Percentiles rank a stretch among this genome's conserved stretches.
Evolutionary conservation across 805 yeast genomes (phyloP).

Genomic region (Ogataea thermomethanolica): DNA sequence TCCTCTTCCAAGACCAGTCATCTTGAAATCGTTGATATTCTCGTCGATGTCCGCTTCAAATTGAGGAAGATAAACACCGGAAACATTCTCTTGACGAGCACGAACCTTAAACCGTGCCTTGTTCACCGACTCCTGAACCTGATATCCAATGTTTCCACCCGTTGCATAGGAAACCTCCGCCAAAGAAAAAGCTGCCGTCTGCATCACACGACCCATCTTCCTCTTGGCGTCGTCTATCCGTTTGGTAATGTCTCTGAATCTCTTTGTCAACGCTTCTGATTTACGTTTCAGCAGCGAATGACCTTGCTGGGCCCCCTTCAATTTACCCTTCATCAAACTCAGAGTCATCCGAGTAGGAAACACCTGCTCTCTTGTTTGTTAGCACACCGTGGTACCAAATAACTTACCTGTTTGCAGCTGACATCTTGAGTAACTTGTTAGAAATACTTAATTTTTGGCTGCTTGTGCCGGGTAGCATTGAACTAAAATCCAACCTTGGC

Average conservation of each 20-base stretch:
- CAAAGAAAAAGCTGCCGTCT: slow-evolving; percentile 93
- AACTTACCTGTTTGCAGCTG: slow-evolving; percentile 29
- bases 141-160: slow-evolving; percentile 92
- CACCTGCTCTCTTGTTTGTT: slow-evolving; percentile 69
- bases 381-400: background rate
- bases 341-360: slow-evolving; percentile 98
- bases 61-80: slow-evolving; percentile 92
- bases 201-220: slow-evolving; percentile 98
- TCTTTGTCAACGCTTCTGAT: slow-evolving; percentile 93
- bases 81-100: slow-evolving; percentile 92
- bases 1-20: slow-evolving; percentile 97
- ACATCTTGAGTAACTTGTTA: slow-evolving; percentile 16
- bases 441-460: slow-evolving; percentile 10
- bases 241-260: slow-evolving; percentile 93
- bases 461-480: slow-evolving; percentile 13
- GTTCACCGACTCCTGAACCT: slow-evolving; percentile 91
- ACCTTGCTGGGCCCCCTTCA: slow-evolving; percentile 97
- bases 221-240: slow-evolving; percentile 93
- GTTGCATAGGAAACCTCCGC: slow-evolving; percentile 98
- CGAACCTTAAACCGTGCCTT: slow-evolving; percentile 86
- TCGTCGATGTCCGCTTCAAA: slow-evolving; percentile 84
- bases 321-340: slow-evolving; percentile 89
- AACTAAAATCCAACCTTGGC: background rate
- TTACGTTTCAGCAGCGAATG: slow-evolving; percentile 90
- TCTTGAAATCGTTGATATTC: slow-evolving; percentile 85